phyloP scores from a whole-genome alignment of 768 basidiomycete species.

The Xerocomus spinulosus region DNA sequence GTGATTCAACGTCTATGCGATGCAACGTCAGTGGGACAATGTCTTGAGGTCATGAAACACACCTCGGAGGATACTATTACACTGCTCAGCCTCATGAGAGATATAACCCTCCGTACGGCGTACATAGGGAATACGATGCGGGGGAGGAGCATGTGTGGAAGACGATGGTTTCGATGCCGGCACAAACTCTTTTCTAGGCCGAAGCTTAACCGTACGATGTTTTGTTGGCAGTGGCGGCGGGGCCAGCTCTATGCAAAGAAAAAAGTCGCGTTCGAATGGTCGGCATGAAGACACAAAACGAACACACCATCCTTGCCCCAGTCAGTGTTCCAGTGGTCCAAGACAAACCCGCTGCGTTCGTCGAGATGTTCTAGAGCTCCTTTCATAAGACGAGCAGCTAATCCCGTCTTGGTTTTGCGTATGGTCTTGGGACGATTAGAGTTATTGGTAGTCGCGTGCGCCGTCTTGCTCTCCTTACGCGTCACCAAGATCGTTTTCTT shows the following conservation, averaged over 20 bases:
- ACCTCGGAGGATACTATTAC: conserved; percentile 18
- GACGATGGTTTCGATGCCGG: conserved; percentile 1
- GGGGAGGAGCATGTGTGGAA: conserved; percentile 14
- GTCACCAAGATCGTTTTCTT: not conserved
- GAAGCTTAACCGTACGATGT: conserved; percentile 1
- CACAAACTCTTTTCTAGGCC: conserved; percentile 3
- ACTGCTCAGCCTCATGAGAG: conserved; percentile 2
- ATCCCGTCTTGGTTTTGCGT: conserved; percentile 1
- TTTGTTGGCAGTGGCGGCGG: conserved; percentile 5
- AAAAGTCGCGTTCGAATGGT: not conserved
- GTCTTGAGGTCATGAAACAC: not conserved
- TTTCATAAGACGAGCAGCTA: not conserved
- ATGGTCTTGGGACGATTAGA: not conserved
- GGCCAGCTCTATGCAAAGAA: conserved; percentile 7
- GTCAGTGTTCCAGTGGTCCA: conserved; percentile 7
- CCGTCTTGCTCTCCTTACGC: conserved; percentile 8
- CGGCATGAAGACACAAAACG: no score
- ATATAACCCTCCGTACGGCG: conserved; percentile 28
- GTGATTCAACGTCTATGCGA: conserved; percentile 40
- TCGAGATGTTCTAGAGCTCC: not conserved
- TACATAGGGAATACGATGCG: conserved; percentile 21
- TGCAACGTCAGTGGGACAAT: not conserved
- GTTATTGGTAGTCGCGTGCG: not conserved
- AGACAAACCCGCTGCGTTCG: conserved; percentile 4
- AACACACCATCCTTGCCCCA: conserved; percentile 28